Conservation (phyloP, 352 stramenopile species). For the Pythium brassicae region DNA sequence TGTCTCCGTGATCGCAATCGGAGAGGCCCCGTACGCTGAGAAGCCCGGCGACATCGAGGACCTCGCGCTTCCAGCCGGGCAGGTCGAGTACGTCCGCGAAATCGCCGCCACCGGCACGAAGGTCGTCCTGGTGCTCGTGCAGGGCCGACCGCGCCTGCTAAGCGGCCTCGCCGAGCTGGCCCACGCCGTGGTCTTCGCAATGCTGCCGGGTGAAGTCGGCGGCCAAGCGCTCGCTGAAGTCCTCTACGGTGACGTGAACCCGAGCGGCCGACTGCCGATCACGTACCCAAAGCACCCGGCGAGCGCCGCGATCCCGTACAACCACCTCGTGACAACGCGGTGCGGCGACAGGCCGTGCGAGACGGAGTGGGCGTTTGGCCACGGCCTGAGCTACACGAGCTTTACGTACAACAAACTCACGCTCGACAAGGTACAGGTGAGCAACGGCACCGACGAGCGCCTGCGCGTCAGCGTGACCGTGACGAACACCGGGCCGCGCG, state of each 20-base stretch:
- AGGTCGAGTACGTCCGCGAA: slow-evolving; percentile 69
- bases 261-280: slow-evolving; percentile 75
- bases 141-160: slow-evolving; percentile 78
- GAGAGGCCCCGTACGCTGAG: slow-evolving; percentile 76
- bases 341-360: slow-evolving; percentile 43
- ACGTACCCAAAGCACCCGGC: slow-evolving; percentile 72
- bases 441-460: slow-evolving; percentile 16
- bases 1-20: slow-evolving; percentile 77
- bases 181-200: slow-evolving; percentile 72
- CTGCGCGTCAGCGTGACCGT: slow-evolving; percentile 47
- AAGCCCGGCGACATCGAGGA: slow-evolving; percentile 86
- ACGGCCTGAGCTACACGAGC: slow-evolving; percentile 64
- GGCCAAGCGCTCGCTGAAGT: slow-evolving; percentile 83
- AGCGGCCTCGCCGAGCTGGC: slow-evolving; percentile 45
- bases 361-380: slow-evolving; percentile 67
- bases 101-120: slow-evolving; percentile 65
- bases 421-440: slow-evolving; percentile 24
- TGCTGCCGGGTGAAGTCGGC: slow-evolving; percentile 73
- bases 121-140: slow-evolving; percentile 74
- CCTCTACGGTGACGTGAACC: slow-evolving; percentile 73
- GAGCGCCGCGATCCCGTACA: slow-evolving; percentile 75
- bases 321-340: slow-evolving; percentile 54
- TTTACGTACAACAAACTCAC: slow-evolving; percentile 51
- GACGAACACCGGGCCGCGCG: slow-evolving; percentile 51
- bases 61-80: slow-evolving; percentile 48